These are phyloP conservation scores for Pseudohyphozyma bogoriensis DNA, from an alignment of 768 basidiomycete genomes.

Conservation along the genomic window DNA sequence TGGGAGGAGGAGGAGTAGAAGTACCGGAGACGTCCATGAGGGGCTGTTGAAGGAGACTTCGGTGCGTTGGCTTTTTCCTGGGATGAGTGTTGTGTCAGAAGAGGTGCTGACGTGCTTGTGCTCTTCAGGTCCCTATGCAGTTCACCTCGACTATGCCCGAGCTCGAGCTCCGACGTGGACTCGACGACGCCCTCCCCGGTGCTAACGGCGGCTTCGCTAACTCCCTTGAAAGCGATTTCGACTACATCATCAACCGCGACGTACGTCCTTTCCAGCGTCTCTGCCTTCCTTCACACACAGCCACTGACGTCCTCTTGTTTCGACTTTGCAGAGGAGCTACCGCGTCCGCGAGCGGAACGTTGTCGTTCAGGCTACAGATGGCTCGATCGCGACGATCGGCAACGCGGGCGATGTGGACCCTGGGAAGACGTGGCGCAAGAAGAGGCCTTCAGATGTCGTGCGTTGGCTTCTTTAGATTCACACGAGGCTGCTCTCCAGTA, in stretches of 20 bases:
- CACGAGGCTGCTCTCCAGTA: neutral
- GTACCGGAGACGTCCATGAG: constrained; percentile 45
- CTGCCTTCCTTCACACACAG: neutral
- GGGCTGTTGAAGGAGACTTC: constrained; percentile 33
- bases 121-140: constrained; percentile 10
- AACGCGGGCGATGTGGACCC: constrained; percentile 71
- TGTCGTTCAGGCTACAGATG: constrained; percentile 69
- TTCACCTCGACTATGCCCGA: constrained; percentile 15
- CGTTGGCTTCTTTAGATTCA: no score
- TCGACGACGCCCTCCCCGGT: constrained; percentile 22
- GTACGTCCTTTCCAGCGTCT: constrained; percentile 14
- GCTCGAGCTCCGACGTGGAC: constrained; percentile 12
- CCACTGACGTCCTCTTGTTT: constrained; percentile 2
- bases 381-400: constrained; percentile 51
- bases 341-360: constrained; percentile 64
- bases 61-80: neutral
- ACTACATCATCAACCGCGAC: constrained; percentile 42
- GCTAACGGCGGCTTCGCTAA: neutral
- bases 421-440: constrained; percentile 73
- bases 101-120: no score
- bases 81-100: neutral
- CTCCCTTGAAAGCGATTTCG: constrained; percentile 58
- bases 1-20: constrained; percentile 8
- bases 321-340: constrained; percentile 52
- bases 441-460: constrained; percentile 92